phyloP scores from a whole-genome alignment of 306 rosid genomes.

The Alnus glutinosa region DNA sequence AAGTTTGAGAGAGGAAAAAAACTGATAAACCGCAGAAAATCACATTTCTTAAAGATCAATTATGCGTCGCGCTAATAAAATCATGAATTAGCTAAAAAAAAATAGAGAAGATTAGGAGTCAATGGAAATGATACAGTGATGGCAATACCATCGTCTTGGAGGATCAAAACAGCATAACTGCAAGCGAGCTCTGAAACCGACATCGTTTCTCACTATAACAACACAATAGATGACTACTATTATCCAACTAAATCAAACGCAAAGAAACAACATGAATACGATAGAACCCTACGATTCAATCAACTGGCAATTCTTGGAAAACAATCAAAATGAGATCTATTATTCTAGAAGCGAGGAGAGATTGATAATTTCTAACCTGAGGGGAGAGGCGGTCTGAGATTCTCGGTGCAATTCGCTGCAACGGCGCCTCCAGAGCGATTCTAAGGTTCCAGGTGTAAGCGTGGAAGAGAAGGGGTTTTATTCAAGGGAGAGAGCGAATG shows the following conservation, averaged over 20 bases:
- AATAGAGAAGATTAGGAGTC: background rate
- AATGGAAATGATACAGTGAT: conserved; percentile 57
- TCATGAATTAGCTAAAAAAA: background rate
- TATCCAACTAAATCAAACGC: background rate
- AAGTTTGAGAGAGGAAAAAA: too few species aligned
- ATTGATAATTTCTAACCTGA: background rate
- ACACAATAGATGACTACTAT: background rate
- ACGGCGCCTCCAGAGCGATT: conserved; percentile 9
- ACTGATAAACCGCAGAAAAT: too few species aligned
- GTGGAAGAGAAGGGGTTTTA: background rate
- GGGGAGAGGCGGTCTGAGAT: background rate
- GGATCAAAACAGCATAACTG: conserved; percentile 64
- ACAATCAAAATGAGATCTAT: background rate
- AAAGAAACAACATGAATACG: background rate
- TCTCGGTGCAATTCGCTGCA: background rate
- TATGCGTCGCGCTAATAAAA: background rate
- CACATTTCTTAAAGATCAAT: background rate
- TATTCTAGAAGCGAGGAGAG: background rate
- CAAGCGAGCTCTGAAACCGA: conserved; percentile 62
- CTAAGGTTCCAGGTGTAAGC: conserved; percentile 34
- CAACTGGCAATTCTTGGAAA: background rate
- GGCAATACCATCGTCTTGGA: conserved; percentile 53
- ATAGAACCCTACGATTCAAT: background rate
- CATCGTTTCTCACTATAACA: conserved; percentile 39
- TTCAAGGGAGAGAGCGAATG: background rate